Evolutionary conservation across 345 rosid genomes (phyloP).

Genomic region (Moricandia moricandioides): DNA sequence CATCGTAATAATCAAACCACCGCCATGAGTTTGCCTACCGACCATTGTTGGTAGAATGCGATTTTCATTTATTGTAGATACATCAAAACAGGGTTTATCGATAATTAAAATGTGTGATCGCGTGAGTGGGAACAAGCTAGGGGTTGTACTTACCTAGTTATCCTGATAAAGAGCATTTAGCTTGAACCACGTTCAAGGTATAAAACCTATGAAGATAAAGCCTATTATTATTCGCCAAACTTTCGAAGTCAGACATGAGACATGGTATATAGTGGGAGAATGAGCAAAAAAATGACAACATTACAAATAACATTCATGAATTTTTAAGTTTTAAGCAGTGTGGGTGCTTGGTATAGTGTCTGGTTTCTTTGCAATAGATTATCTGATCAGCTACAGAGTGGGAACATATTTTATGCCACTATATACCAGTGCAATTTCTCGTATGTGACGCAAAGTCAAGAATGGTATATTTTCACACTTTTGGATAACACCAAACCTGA

Average conservation of each 20-base stretch:
- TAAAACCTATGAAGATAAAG: background rate
- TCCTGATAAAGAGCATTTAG: background rate
- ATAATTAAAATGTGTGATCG: background rate
- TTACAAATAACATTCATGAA: background rate
- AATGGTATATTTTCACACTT: background rate
- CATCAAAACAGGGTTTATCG: background rate
- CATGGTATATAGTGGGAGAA: background rate
- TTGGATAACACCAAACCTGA: background rate
- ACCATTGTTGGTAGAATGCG: background rate
- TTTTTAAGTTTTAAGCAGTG: background rate
- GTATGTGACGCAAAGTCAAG: background rate
- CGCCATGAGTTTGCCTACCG: background rate
- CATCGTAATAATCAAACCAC: constrained; percentile 8
- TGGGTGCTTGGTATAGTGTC: background rate
- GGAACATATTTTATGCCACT: background rate
- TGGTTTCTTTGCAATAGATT: background rate
- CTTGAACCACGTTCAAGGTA: background rate
- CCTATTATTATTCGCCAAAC: too few species aligned
- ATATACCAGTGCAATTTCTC: background rate
- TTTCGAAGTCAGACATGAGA: background rate
- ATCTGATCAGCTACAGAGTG: background rate
- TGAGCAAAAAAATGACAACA: background rate
- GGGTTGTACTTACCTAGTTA: background rate
- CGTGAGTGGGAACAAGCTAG: background rate
- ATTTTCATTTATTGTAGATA: background rate